Conservation (phyloP, 2,329 filamentous ascomycete genomes). For the Dactylellina sp. region DNA sequence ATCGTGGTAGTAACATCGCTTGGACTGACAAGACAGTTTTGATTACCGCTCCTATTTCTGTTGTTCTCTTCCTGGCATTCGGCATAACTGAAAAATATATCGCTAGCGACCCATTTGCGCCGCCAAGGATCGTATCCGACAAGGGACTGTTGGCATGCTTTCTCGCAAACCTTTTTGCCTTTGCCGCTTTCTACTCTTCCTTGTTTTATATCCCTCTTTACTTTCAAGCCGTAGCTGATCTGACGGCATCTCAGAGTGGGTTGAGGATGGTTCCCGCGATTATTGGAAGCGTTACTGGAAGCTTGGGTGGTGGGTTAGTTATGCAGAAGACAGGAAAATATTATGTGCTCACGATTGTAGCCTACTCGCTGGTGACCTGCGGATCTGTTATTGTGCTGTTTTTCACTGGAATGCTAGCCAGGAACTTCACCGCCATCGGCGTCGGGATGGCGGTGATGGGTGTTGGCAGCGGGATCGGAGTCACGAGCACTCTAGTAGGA, state of each 20-base stretch:
- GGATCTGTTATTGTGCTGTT: conserved; percentile 71
- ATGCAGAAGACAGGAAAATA: conserved; percentile 79
- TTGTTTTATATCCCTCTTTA: conserved; percentile 82
- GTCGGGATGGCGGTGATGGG: conserved; percentile 70
- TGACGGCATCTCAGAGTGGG: conserved; percentile 74
- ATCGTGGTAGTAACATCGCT: conserved; percentile 77
- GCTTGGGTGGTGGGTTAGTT: conserved; percentile 73
- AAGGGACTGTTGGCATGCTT: conserved; percentile 75
- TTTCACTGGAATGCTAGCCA: conserved; percentile 61
- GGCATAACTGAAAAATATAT: conserved; percentile 75
- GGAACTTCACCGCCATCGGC: conserved; percentile 64
- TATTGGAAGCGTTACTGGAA: conserved; percentile 72
- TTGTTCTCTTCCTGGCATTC: conserved; percentile 75
- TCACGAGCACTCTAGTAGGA: conserved; percentile 78
- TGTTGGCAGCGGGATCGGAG: conserved; percentile 71
- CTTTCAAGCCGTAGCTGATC: conserved; percentile 77
- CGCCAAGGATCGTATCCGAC: conserved; percentile 78
- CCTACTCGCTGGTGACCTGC: conserved; percentile 69
- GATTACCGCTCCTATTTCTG: conserved; percentile 69
- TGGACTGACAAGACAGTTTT: conserved; percentile 74
- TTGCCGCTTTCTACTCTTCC: conserved; percentile 71
- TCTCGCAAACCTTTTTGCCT: conserved; percentile 77
- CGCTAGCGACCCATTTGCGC: conserved; percentile 78
- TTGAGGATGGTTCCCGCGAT: conserved; percentile 76
- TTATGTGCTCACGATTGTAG: conserved; percentile 74